Base-by-base conservation (phyloP, 108 stramenopile species). In the Skeletonema marinoi region DNA sequence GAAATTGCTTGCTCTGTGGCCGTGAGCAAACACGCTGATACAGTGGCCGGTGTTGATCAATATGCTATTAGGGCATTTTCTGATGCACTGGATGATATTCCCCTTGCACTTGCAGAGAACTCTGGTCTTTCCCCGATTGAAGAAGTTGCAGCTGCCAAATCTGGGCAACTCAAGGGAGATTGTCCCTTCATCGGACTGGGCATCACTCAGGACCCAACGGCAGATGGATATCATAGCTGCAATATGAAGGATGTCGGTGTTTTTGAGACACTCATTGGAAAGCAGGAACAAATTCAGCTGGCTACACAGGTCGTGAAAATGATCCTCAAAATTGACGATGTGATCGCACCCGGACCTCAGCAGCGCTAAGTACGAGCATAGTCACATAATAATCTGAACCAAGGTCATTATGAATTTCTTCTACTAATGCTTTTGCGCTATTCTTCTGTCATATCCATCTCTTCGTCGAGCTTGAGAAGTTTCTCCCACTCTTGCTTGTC, bases 261-360 rank as follows among this genome's bases (percentile, higher is more conserved):
- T 39, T 99, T 99, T 82, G 99, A 99, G 80, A 99, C 99, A 9
- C 83, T 99, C 68, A 98, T 98, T 87, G 99, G 99, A 62, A 99
- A 99, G 87, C 97, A 98, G 73, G 96, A 99, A 80, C 99, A 99
- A 86, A 78, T 99, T 44, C 96, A 96, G 80, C 82, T 99, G 58
- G 99, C 99, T 39, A 98, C 98, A 17, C 99, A 99, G 86, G 97
- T 99, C 8, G 98, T 98, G 71, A 99, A 99, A 88, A 98, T 99
- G 97, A 98, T 99, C 75, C 90, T 99, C 73, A 99, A 99, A 87
- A 98, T 99, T 84, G 99, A 99, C 70, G 99, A 99, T 84, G 97
- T 98, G 14, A 96, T 99, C 78, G 87, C 93, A 54, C 75, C 82
- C 69, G 94, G 94, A 35, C 72, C 32, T 33, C 29, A n/a, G 30